Percentiles rank a stretch among this genome's conserved stretches.
phyloP scores from a whole-genome alignment of 306 rosid species.

The Cucurbita maxima region DNA sequence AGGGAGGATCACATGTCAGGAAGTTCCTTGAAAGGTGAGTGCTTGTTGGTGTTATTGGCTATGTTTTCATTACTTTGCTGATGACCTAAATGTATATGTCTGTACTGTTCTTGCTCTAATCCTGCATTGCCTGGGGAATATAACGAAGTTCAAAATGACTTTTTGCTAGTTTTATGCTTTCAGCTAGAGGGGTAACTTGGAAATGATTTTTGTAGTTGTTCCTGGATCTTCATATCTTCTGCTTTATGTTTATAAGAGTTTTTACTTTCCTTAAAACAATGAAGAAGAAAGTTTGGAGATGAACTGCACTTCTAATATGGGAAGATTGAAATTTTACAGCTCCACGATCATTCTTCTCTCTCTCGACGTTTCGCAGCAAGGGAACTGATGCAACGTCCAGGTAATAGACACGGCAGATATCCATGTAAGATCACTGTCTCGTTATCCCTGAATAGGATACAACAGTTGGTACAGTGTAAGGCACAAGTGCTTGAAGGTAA shows the following conservation, averaged over 20 bases:
- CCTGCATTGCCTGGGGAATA: not conserved
- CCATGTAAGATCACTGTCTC: not conserved
- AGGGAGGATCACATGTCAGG: constrained; percentile 90
- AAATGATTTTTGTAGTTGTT: not conserved
- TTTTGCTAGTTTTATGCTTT: not conserved
- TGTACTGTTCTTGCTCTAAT: not conserved
- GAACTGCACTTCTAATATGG: constrained; percentile 7
- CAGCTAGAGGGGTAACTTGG: not conserved
- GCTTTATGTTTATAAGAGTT: not conserved
- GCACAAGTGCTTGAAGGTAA: not conserved
- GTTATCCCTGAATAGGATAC: not conserved
- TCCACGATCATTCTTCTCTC: constrained; percentile 88
- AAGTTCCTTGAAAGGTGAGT: constrained; percentile 85
- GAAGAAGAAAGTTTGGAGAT: not conserved
- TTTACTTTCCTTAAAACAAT: not conserved
- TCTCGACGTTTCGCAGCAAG: constrained; percentile 88
- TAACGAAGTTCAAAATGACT: not conserved
- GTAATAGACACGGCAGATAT: constrained; percentile 14
- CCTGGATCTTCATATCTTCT: not conserved
- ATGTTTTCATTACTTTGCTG: not conserved
- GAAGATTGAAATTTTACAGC: constrained; percentile 37
- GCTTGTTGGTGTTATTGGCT: not conserved
- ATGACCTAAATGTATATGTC: not conserved
- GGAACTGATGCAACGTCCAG: constrained; percentile 82
- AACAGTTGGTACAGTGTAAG: not conserved